Base-by-base conservation (phyloP, 768 basidiomycete genomes). In the Podaxis rugospora region DNA sequence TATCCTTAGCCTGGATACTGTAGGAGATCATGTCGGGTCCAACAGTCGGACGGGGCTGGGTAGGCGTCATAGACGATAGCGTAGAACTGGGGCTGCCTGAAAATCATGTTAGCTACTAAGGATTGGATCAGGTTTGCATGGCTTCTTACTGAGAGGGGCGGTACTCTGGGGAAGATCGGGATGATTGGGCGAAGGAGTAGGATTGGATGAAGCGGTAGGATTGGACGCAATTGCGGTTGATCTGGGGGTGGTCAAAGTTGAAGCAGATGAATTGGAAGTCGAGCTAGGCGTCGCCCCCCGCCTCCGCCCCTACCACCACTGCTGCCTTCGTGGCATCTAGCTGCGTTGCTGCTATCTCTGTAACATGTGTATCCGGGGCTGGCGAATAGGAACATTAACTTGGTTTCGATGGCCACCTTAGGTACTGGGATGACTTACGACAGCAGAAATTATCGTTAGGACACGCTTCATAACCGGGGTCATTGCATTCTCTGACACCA, bases 371-470 rank as follows among this genome's bases (percentile, higher is more conserved):
- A 11, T 28, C 54, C 54, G 5, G 54, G 5, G 54, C 54, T 55
- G 11, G 37, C 9, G 11, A 42, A 46, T 16, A 44, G 18, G 18
- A 42, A 16, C 28, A 7, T 14, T 4, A n/a, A 16, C 16, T 14
- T 14, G 18, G 14, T 18, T 14, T 3, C 18, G 42, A 44, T 7
- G 42, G 3, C 18, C n/a, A 44, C 16, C 16, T 32, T 32, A 32
- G 28, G 28, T 1, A 32, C 28, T 32, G 18, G 18, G 14, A 16
- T 6, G 16, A 44, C 54, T 42, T 32, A 55, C 54, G 54, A 27
- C 54, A 55, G 16, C 54, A 55, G 42, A 55, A 55, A 16, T 55
- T 28, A 16, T 55, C 54, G 16, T 55, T 44, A 14, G 54, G 40
- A 16, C 54, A 55, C 10, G 21, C 39, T 5, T 44, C 18, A n/a